Evolutionary conservation across 2,329 filamentous ascomycete species (phyloP).

Genomic region (Calonectria ilicicola): DNA sequence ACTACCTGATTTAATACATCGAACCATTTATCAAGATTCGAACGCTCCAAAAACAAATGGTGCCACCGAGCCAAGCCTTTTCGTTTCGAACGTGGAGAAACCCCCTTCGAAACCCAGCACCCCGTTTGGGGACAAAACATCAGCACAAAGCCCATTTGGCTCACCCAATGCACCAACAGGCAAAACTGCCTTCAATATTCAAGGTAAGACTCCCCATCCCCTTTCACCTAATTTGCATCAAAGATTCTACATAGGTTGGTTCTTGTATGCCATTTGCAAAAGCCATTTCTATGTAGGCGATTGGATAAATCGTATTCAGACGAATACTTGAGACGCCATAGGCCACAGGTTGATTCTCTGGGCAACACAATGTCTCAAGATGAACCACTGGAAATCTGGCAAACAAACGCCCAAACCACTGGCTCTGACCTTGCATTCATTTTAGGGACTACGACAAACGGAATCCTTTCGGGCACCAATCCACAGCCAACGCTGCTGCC

Average conservation of each 20-base stretch:
- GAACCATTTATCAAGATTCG: constrained; percentile 61
- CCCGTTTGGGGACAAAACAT: constrained; percentile 10
- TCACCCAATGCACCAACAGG: constrained; percentile 18
- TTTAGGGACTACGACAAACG: constrained; percentile 43
- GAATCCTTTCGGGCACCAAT: constrained; percentile 26
- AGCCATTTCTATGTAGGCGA: constrained; percentile 34
- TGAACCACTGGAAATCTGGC: constrained; percentile 45
- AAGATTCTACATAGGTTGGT: constrained; percentile 38
- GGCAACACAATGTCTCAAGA: constrained; percentile 38
- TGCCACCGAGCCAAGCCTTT: constrained; percentile 44
- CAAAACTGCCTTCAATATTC: constrained; percentile 23
- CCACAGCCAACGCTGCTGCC: constrained; percentile 39
- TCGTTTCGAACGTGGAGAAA: constrained; percentile 38
- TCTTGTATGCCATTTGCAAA: constrained; percentile 24
- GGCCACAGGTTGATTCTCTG: constrained; percentile 28
- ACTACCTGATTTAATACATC: constrained; percentile 67
- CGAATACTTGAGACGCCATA: constrained; percentile 42
- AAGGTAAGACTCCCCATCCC: constrained; percentile 39
- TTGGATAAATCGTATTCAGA: constrained; percentile 39
- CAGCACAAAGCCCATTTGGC: neutral
- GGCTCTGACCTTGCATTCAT: constrained; percentile 45
- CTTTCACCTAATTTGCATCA: constrained; percentile 35
- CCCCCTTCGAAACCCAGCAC: constrained; percentile 24
- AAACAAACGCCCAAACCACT: constrained; percentile 41
- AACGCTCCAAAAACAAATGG: constrained; percentile 29